Evolutionary conservation across 1,284 basidiomycete species (phyloP).

Genomic region (Cutaneotrichosporon daszewskae): DNA sequence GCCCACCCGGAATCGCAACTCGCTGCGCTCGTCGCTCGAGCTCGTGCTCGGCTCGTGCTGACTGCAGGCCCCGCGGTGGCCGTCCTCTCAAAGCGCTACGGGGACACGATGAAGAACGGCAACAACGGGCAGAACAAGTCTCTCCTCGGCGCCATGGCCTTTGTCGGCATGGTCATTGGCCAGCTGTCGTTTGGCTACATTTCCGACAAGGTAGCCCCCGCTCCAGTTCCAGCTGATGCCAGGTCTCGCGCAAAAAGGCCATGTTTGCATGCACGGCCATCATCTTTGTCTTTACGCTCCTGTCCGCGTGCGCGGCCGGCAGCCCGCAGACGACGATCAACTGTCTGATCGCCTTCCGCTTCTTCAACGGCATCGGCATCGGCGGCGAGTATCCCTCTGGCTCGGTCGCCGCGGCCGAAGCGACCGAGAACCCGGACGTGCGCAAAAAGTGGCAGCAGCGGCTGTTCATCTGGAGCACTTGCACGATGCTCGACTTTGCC

Average conservation of each 20-base stretch:
- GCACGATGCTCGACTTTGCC: slow-evolving; percentile 82
- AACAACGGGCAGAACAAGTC: slow-evolving; percentile 56
- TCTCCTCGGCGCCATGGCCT: slow-evolving; percentile 60
- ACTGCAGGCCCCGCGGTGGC: slow-evolving; percentile 13
- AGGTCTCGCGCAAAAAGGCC: slow-evolving; percentile 7
- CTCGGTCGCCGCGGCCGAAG: slow-evolving; percentile 84
- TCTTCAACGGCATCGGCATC: slow-evolving; percentile 65
- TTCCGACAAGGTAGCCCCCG: slow-evolving; percentile 69
- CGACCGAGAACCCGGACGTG: slow-evolving; percentile 69
- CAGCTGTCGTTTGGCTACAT: slow-evolving; percentile 55
- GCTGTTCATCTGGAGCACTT: slow-evolving; percentile 63
- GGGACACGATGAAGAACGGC: slow-evolving; percentile 50
- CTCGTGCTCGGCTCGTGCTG: background rate
- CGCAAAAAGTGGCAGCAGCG: slow-evolving; percentile 72
- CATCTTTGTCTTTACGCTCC: slow-evolving; percentile 69
- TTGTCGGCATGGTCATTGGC: slow-evolving; percentile 77
- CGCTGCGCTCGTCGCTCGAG: background rate
- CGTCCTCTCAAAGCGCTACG: slow-evolving; percentile 66
- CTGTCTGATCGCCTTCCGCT: slow-evolving; percentile 76
- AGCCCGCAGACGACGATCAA: slow-evolving; percentile 57
- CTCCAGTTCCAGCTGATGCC: too few relatives aligned
- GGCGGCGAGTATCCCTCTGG: slow-evolving; percentile 90
- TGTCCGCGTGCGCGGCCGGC: slow-evolving; percentile 55
- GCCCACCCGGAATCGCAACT: slow-evolving; percentile 62
- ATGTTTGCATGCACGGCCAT: slow-evolving; percentile 56